phyloP scores from a whole-genome alignment of 2,329 filamentous ascomycete genomes.

The Colletotrichum coccodes region DNA sequence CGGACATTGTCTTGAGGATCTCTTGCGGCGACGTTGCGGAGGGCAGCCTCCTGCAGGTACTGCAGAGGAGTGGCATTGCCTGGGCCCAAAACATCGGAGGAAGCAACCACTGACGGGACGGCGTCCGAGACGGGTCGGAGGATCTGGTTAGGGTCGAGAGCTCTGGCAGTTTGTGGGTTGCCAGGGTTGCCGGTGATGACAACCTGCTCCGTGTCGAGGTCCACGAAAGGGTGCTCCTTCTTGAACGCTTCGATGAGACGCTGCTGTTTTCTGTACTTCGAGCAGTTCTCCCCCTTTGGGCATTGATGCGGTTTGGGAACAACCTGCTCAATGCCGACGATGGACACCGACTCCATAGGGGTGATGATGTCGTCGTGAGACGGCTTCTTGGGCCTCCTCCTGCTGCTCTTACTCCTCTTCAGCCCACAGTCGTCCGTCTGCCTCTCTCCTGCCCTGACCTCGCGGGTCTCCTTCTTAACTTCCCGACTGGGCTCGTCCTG shows the following conservation, averaged over 20 bases:
- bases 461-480: conserved; percentile 53
- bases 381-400: conserved; percentile 49
- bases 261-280: conserved; percentile 85
- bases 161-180: conserved; percentile 73
- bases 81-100: conserved; percentile 88
- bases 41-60: conserved; percentile 77
- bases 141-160: conserved; percentile 64
- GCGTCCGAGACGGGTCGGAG: conserved; percentile 78
- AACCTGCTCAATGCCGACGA: conserved; percentile 90
- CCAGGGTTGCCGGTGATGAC: conserved; percentile 83
- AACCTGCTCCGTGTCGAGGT: conserved; percentile 72
- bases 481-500: conserved; percentile 67
- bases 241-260: conserved; percentile 79
- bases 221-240: conserved; percentile 76
- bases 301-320: conserved; percentile 87
- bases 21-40: conserved; percentile 74
- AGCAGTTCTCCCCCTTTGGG: conserved; percentile 86
- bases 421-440: conserved; percentile 48
- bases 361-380: conserved; percentile 74
- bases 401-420: conserved; percentile 51
- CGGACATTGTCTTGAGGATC: conserved; percentile 94
- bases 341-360: conserved; percentile 86
- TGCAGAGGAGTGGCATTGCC: conserved; percentile 70
- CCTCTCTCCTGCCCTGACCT: conserved; percentile 44
- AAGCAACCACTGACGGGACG: conserved; percentile 86